These are phyloP conservation scores for Cadophora gregata DNA, from an alignment of 2,329 filamentous ascomycete genomes.

Conservation along the genomic window DNA sequence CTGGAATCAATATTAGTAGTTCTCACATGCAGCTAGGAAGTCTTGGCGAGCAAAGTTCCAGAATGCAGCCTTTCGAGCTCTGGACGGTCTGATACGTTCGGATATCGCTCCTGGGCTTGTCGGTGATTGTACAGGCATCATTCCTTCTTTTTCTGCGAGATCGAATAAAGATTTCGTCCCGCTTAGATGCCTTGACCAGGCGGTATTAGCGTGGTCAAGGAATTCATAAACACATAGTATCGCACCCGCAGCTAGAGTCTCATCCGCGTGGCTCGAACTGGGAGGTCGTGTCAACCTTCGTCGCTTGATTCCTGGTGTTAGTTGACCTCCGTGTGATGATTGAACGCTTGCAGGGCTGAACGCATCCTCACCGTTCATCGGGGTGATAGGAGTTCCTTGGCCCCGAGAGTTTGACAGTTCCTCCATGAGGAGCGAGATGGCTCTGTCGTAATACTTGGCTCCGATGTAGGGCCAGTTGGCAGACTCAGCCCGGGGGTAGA, in stretches of 20 bases:
- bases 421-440: conserved; percentile 56
- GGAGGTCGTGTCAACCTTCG: conserved; percentile 50
- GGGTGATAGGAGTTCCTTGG: conserved; percentile 36
- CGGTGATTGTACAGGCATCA: conserved; percentile 50
- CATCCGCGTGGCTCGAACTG: conserved; percentile 56
- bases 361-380: conserved; percentile 43
- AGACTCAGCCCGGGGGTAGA: conserved; percentile 52
- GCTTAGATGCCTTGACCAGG: conserved; percentile 69
- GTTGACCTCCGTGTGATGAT: conserved; percentile 34
- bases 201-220: conserved; percentile 65
- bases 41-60: conserved; percentile 73
- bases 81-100: conserved; percentile 51
- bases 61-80: conserved; percentile 64
- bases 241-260: conserved; percentile 68
- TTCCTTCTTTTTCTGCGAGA: conserved; percentile 56
- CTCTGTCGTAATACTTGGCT: conserved; percentile 64
- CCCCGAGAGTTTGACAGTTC: conserved; percentile 43
- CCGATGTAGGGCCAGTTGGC: conserved; percentile 65
- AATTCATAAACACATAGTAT: conserved; percentile 73
- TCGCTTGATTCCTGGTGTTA: conserved; percentile 45
- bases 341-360: conserved; percentile 36
- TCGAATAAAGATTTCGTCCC: conserved; percentile 68
- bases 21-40: conserved; percentile 65
- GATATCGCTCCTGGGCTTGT: conserved; percentile 44
- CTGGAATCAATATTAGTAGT: neutral